Evolutionary conservation across 106 monocot genomes (phyloP), one percentile per base, ranked within the genome.

Genomic region (Narthecium ossifragum): DNA sequence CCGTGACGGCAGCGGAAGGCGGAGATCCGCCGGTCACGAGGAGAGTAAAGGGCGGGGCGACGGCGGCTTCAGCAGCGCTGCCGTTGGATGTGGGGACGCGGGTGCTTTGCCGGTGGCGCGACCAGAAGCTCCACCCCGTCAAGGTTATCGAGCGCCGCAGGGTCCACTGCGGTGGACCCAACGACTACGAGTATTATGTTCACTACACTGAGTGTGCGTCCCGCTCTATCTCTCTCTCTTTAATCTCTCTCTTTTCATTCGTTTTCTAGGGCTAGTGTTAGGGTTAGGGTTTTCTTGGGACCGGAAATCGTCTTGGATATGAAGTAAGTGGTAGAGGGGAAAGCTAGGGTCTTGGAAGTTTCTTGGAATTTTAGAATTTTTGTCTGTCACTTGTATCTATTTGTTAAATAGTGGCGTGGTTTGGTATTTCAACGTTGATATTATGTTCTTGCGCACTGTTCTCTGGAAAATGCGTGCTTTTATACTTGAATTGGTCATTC

Each of bases 141-240:
- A 99, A 85, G 78, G 91, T 99, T 59, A 92, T 99, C 67, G 98
- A 99, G 77, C 73, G 88, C 24, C 80, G 91, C 2, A 88, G 80
- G 63, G 21, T 66, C 41, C 36, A 59, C 14, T 51, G 38, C 7
- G 53, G 55, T 0, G 67, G 46, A 3, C 26, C 69, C 29, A 54
- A 41, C 26, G 84, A 87, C 29, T 88, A 85, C 63, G 91, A 99
- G 67, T 99, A 91, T 55, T 99, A 99, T 68, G 91, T 99, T 47
- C 98, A 99, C 60, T 91, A 99, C 68, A 85, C 84, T 25, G 98
- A 91, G 65, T 91, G 98, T 92, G 63, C 74, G 98, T 66, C 2
- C 58, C 9, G 1, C 36, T 15, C 27, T 8, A 17, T 1, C 8
- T 14, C 25, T 13, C 14, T 28, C 4, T 5, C 32, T 13, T 34